These are phyloP conservation scores for Trypanosoma mega DNA, from an alignment of 208 protist genomes.

Conservation along the genomic window DNA sequence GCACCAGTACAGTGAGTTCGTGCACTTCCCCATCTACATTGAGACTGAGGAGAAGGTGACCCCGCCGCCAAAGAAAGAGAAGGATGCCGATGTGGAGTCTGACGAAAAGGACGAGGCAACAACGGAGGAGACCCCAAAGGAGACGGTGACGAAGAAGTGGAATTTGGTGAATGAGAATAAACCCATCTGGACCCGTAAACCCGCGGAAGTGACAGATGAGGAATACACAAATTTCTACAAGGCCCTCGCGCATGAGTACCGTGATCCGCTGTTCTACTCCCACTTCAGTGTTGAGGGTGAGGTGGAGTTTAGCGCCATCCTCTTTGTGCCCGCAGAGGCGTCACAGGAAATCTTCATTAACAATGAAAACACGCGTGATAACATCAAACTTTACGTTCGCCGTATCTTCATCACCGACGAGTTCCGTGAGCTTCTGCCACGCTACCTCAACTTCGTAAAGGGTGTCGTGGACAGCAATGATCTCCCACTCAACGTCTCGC, in stretches of 20 bases:
- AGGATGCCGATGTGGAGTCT: slow-evolving; percentile 25
- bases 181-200: slow-evolving; percentile 98
- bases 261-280: slow-evolving; percentile 93
- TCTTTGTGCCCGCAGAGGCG: slow-evolving; percentile 96
- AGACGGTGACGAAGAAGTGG: slow-evolving; percentile 73
- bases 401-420: slow-evolving; percentile 99
- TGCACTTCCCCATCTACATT: slow-evolving; percentile 99
- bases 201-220: slow-evolving; percentile 95
- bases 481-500: slow-evolving; percentile 99
- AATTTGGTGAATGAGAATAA: slow-evolving; percentile 97
- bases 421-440: slow-evolving; percentile 94
- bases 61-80: slow-evolving; percentile 52
- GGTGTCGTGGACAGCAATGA: slow-evolving; percentile 99
- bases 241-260: slow-evolving; percentile 92
- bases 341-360: slow-evolving; percentile 92
- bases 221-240: slow-evolving; percentile 99
- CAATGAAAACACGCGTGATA: slow-evolving; percentile 54
- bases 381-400: slow-evolving; percentile 97
- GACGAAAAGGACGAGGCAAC: slow-evolving; percentile 69
- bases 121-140: slow-evolving; percentile 51
- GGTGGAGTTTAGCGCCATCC: slow-evolving; percentile 96
- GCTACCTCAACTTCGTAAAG: slow-evolving; percentile 94
- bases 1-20: slow-evolving; percentile 99
- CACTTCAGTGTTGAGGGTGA: slow-evolving; percentile 98
- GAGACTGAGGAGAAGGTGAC: slow-evolving; percentile 60